phyloP scores from a whole-genome alignment of 805 yeast genomes.

The Starmerella stigmatis region DNA sequence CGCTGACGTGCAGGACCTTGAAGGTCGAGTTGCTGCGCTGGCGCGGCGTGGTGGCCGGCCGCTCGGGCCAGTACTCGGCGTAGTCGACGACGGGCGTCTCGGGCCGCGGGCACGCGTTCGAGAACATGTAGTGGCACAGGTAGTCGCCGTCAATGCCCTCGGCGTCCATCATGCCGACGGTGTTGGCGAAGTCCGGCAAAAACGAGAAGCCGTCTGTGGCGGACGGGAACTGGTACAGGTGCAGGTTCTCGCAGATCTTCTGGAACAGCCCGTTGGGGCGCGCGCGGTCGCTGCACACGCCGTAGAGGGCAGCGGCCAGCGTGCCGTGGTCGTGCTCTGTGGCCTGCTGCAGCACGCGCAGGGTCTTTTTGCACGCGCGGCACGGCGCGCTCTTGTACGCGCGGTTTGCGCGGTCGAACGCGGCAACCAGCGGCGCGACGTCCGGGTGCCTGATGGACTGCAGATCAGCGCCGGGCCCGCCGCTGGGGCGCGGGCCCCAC shows the following conservation, averaged over 20 bases:
- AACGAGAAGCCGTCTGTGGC: conserved; percentile 20
- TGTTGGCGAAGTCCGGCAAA: conserved; percentile 39
- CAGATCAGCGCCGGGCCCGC: conserved; percentile 9
- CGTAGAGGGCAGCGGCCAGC: conserved; percentile 14
- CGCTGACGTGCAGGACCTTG: conserved; percentile 56
- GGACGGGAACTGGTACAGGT: conserved; percentile 12
- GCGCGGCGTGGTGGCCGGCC: conserved; percentile 28
- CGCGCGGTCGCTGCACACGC: conserved; percentile 17
- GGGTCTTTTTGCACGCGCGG: conserved; percentile 14
- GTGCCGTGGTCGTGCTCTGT: conserved; percentile 3
- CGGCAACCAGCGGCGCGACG: conserved; percentile 7
- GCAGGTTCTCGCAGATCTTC: conserved; percentile 13
- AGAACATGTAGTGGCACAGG: conserved; percentile 46
- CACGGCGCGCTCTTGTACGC: conserved; percentile 23
- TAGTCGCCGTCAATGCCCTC: conserved; percentile 46
- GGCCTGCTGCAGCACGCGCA: conserved; percentile 9
- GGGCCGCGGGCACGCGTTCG: conserved; percentile 45
- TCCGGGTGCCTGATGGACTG: conserved; percentile 2
- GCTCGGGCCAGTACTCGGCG: conserved; percentile 38
- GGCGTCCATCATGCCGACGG: conserved; percentile 44
- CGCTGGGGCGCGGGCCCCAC: conserved; percentile 6
- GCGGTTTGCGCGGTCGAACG: conserved; percentile 13
- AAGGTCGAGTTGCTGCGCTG: conserved; percentile 31
- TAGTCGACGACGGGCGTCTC: conserved; percentile 41
- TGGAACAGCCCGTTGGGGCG: conserved; percentile 9